Percentiles rank a stretch among this genome's conserved stretches.
phyloP scores from a whole-genome alignment of 2,329 filamentous ascomycete genomes.

The Emergomyces africanus region DNA sequence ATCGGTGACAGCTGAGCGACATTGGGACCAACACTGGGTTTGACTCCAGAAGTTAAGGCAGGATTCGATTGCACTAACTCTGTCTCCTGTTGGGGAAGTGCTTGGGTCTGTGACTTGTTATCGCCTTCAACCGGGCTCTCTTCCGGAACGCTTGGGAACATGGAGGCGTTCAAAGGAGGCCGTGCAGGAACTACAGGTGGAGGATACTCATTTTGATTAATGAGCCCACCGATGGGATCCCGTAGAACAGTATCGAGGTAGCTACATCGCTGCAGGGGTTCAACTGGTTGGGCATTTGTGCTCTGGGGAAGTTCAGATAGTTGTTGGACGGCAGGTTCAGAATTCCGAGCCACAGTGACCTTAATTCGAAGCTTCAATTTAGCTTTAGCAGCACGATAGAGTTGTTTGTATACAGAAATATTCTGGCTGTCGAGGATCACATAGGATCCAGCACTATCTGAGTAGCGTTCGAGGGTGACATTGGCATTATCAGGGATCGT shows the following conservation, averaged over 20 bases:
- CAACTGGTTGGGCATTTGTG: background rate
- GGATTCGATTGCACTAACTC: background rate
- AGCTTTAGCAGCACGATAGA: constrained; percentile 91
- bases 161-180: background rate
- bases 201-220: background rate
- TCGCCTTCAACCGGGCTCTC: background rate
- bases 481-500: constrained; percentile 49
- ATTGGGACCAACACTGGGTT: background rate
- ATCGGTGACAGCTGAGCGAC: constrained; percentile 20
- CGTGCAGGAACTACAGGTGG: background rate
- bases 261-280: constrained; percentile 9
- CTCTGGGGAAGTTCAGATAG: background rate
- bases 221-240: background rate
- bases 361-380: constrained; percentile 94
- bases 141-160: background rate
- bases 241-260: constrained; percentile 10
- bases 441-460: constrained; percentile 75
- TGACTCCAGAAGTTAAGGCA: background rate
- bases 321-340: constrained; percentile 7
- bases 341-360: constrained; percentile 39
- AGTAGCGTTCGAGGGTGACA: constrained; percentile 78
- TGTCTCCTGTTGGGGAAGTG: background rate
- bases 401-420: constrained; percentile 81
- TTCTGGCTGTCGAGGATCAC: constrained; percentile 68
- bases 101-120: background rate